Percentiles rank a stretch among this genome's conserved stretches.
Evolutionary conservation across 2,329 filamentous ascomycete genomes (phyloP).

Genomic region (Cytospora schulzeri): DNA sequence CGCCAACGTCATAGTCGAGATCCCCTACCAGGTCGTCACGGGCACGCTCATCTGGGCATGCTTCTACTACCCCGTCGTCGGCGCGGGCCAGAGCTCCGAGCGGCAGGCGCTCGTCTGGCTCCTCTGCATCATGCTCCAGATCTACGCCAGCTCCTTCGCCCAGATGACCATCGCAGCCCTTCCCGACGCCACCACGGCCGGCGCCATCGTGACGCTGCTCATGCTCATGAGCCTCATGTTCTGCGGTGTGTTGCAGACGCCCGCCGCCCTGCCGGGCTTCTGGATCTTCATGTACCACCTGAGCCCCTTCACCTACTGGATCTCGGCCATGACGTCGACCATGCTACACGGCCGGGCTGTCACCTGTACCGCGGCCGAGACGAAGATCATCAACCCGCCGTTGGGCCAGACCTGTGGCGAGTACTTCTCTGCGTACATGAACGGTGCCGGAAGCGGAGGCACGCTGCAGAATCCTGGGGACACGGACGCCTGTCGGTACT

Average conservation of each 20-base stretch:
- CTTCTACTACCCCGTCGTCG: conserved; percentile 69
- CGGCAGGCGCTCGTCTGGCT: conserved; percentile 68
- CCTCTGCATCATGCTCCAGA: conserved; percentile 65
- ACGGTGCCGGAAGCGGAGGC: conserved; percentile 46
- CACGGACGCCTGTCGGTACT: conserved; percentile 65
- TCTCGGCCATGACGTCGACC: conserved; percentile 68
- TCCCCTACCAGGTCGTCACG: conserved; percentile 69
- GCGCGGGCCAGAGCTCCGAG: conserved; percentile 47
- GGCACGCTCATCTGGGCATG: conserved; percentile 64
- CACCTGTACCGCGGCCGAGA: conserved; percentile 57
- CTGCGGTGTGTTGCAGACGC: conserved; percentile 64
- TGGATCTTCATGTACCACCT: conserved; percentile 79
- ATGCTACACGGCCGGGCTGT: conserved; percentile 60
- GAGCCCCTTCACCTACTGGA: conserved; percentile 69
- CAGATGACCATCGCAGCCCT: conserved; percentile 74
- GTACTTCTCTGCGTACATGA: conserved; percentile 63
- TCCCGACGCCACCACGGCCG: conserved; percentile 68
- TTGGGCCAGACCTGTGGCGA: conserved; percentile 61
- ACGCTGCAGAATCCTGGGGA: conserved; percentile 64
- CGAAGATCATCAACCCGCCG: conserved; percentile 66
- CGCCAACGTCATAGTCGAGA: conserved; percentile 71
- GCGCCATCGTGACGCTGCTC: conserved; percentile 62
- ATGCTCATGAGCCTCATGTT: conserved; percentile 63
- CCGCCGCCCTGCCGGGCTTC: conserved; percentile 64
- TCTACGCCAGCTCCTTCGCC: conserved; percentile 73